Base-by-base conservation (phyloP, 495 filamentous ascomycete species). In the Talaromyces trachyspermus region DNA sequence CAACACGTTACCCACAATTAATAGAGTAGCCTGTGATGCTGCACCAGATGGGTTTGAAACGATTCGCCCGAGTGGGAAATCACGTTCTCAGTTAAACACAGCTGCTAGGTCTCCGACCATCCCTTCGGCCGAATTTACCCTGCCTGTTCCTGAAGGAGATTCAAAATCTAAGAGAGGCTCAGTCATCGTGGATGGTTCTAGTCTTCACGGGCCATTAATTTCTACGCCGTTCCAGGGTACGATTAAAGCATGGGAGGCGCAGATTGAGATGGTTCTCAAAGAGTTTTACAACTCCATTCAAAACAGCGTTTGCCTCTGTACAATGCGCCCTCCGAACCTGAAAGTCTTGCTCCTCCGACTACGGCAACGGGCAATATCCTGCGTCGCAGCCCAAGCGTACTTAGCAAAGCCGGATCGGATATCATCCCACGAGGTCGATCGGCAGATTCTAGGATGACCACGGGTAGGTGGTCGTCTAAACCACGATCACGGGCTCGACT, bases 1-100 rank as follows among this genome's bases (percentile, higher is more conserved):
- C 65, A 99, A 99, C 55, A 97, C 92, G 9, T 82, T 96, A 75
- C 84, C 88, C 4, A 95, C 91, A 2, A 83, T 97, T 43, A 80
- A 80, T 24, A 78, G 85, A 45, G 83, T 88, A 20, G 79, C 86
- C 30, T 66, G 74, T 26, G 88, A 94, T 48, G 76, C 81, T 19
- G 77, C 72, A 7, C 80, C 84, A 2, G 80, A 87, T 45, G 77
- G 69, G 7, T 84, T 83, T 52, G 81, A 87, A 27, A 74, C 73
- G 18, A 49, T 74, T 45, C 63, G 71, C 45, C 58, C 76, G 27
- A 57, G 63, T 53, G 43, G 39, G 14, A 54, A 54, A 25, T 52
- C 57, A 10, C 36, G 33, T 17, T 65, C 63, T 2, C 59, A 57
- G 14, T 20, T 61, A 3, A 62, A 53, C 36, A 52, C 55, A 26